Evolutionary conservation across 495 filamentous ascomycete species (phyloP), one percentile per base, ranked within the genome.

Genomic region (Letharia columbiana): DNA sequence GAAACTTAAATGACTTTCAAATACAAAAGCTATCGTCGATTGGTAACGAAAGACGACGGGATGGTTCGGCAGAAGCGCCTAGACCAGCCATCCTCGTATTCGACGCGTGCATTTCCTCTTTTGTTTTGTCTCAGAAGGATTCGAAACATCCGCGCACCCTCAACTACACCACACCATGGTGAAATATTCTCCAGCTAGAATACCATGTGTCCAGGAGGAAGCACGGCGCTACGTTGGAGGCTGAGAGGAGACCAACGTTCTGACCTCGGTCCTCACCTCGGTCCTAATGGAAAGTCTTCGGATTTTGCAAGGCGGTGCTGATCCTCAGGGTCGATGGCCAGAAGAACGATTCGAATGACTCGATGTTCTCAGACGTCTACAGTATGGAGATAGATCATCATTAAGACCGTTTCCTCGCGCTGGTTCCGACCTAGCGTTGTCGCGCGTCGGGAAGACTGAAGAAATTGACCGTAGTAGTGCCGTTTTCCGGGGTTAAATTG

Each of bases 81-180:
- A n/a, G n/a, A 50, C 47, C 47, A 52, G 49, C 49, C 49, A 52
- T 52, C n/a, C 49, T 52, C 49, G 49, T 52, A 52, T 52, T 52
- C 23, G 49, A 28, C n/a, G 8, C 10, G 9, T 28, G n/a, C 11
- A 4, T 28, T 2, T 5, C 23, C 31, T 13, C 7, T 28, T 52
- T 28, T 4, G 1, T 52, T 28, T 4, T 52, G 3, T 3, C 31
- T 52, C 49, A 28, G 10, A 28, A 12, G 49, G 11, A 28, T 28
- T 52, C 31, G 23, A 52, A 23, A 23, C 49, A 52, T 13, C 10
- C 23, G 23, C n/a, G 11, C 49, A 28, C 49, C 2, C 2, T 52
- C 49, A 52, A 4, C 31, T 28, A 28, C 4, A 9, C 9, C 49
- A 52, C 45, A 49, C 1, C 45, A 18, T 49, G 45, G 23, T 23